Percentiles rank a stretch among this genome's conserved stretches.
Conservation (phyloP, 306 rosid genomes). For the Pyrus communis region DNA sequence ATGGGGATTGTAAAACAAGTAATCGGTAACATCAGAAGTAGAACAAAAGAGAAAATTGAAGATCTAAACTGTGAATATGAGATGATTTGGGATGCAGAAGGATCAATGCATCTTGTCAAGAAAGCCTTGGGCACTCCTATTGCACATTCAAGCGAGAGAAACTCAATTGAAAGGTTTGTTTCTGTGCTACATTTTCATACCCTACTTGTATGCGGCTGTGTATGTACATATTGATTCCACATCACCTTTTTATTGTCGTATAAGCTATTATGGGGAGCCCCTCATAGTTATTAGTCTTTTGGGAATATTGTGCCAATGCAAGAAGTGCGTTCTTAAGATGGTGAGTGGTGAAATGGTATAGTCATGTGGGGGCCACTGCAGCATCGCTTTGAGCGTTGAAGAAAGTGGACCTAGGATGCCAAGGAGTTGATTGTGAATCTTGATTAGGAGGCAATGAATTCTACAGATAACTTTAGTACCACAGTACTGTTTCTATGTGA, state of each 20-base stretch:
- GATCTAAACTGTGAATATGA: constrained; percentile 66
- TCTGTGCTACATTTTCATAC: neutral
- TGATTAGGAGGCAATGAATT: too few relatives aligned
- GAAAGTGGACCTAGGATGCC: too few relatives aligned
- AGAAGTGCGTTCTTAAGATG: neutral
- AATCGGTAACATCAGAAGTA: constrained; percentile 29
- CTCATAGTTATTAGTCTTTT: neutral
- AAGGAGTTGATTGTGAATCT: too few relatives aligned
- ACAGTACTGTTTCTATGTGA: too few relatives aligned
- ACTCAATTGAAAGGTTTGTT: constrained; percentile 56
- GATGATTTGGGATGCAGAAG: constrained; percentile 85
- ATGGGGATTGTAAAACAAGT: constrained; percentile 25
- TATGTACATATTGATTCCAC: neutral
- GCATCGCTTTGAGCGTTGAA: too few relatives aligned
- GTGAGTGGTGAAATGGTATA: neutral
- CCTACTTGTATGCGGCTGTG: neutral
- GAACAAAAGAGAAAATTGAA: constrained; percentile 66
- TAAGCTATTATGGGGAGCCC: neutral
- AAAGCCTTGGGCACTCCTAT: constrained; percentile 35
- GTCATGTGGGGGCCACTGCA: too few relatives aligned
- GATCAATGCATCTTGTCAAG: constrained; percentile 79
- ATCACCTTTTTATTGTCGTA: neutral
- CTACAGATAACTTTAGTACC: too few relatives aligned
- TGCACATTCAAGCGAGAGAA: constrained; percentile 31
- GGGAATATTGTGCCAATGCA: neutral